phyloP scores from a whole-genome alignment of 331 rosid species.

The Phaseolus coccineus region DNA sequence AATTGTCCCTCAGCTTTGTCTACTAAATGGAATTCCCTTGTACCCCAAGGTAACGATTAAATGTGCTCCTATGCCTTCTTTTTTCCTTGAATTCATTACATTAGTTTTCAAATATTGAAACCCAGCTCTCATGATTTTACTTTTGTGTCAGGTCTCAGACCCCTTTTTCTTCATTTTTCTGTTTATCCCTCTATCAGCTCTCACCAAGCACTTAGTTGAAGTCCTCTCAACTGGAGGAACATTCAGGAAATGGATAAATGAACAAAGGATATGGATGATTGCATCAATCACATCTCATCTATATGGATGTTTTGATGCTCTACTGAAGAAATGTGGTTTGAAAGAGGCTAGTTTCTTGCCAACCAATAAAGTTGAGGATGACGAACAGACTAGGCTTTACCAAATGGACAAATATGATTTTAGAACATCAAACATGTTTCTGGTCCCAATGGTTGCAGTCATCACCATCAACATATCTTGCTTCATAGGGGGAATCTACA shows the following conservation, averaged over 20 bases:
- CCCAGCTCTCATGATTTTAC: neutral
- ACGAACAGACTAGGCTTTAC: conserved; percentile 46
- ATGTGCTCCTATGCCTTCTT: neutral
- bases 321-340: conserved; percentile 53
- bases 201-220: conserved; percentile 43
- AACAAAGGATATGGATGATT: conserved; percentile 75
- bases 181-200: conserved; percentile 50
- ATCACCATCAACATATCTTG: conserved; percentile 44
- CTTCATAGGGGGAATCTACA: conserved; percentile 43
- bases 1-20: conserved; percentile 66
- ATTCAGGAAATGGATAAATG: conserved; percentile 47
- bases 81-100: conserved; percentile 3
- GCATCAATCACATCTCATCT: conserved; percentile 51
- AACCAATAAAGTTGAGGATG: conserved; percentile 52
- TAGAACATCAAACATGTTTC: conserved; percentile 51
- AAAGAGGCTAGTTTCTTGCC: conserved; percentile 54
- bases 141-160: conserved; percentile 52
- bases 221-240: conserved; percentile 56
- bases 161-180: conserved; percentile 42
- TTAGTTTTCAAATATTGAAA: conserved; percentile 9
- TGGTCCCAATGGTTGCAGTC: conserved; percentile 51
- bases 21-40: conserved; percentile 52
- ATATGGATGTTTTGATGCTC: conserved; percentile 54
- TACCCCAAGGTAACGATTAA: conserved; percentile 64
- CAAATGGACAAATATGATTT: conserved; percentile 53